phyloP scores from a whole-genome alignment of 2,329 filamentous ascomycete species.

The Sporothrix euskadiensis region DNA sequence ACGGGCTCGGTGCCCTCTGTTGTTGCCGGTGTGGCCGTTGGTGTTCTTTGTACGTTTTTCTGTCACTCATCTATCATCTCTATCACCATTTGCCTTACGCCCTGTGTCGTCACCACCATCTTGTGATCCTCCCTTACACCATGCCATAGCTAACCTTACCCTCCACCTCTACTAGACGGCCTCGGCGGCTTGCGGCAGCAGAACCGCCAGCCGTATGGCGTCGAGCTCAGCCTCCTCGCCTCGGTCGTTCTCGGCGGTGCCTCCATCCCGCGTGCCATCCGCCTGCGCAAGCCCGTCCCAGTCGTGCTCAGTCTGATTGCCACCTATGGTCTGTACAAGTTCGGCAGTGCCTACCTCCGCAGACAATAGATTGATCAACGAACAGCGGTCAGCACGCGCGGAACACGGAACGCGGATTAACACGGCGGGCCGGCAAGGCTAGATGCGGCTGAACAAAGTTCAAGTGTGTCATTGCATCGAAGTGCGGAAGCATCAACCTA shows the following conservation, averaged over 20 bases:
- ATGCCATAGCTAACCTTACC: not conserved
- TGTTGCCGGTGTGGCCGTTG: constrained; percentile 80
- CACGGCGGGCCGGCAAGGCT: not conserved
- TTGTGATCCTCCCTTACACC: not conserved
- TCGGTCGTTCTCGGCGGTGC: constrained; percentile 81
- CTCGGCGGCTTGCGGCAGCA: constrained; percentile 80
- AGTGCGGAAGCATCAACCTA: not conserved
- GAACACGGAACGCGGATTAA: not conserved
- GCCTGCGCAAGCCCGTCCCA: constrained; percentile 80
- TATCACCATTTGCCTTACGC: not conserved
- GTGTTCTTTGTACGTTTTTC: constrained; percentile 55
- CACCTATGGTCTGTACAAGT: constrained; percentile 74
- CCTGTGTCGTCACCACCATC: not conserved
- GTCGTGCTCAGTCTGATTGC: constrained; percentile 76
- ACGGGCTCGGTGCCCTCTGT: constrained; percentile 86
- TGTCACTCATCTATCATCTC: constrained; percentile 23
- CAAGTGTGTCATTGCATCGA: not conserved
- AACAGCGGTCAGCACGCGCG: not conserved
- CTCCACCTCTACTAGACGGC: constrained; percentile 53
- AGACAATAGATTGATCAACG: constrained; percentile 37
- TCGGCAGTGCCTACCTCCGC: constrained; percentile 67
- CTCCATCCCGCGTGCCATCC: constrained; percentile 83
- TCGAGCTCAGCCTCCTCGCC: constrained; percentile 86
- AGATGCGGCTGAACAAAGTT: constrained; percentile 2
- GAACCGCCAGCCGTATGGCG: constrained; percentile 72